A percentile compares a stretch with the other conserved stretches of the same genome.
Conservation (phyloP, 2,329 filamentous ascomycete species). For the Fusarium siculi region DNA sequence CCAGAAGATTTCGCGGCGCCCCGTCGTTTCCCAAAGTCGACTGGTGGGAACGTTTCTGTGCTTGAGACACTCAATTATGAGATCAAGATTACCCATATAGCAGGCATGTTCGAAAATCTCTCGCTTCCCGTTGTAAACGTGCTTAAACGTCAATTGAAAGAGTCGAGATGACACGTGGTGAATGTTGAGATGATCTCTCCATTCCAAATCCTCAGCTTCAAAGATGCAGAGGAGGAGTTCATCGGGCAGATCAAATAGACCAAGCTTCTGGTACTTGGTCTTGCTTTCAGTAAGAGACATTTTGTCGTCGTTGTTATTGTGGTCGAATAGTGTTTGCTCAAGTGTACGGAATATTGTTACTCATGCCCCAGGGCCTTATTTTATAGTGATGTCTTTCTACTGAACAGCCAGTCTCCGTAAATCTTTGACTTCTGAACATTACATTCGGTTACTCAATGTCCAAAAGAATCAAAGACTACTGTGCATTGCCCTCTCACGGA, state of each 20-base stretch:
- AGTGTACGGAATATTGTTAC: background rate
- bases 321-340: background rate
- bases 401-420: background rate
- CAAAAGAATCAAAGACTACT: too few relatives aligned
- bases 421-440: background rate
- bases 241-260: background rate
- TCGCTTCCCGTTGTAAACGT: background rate
- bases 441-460: accelerated
- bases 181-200: background rate
- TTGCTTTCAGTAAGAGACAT: background rate
- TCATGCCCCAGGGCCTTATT: background rate
- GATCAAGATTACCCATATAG: background rate
- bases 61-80: background rate
- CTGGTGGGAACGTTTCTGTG: background rate
- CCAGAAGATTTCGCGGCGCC: too few relatives aligned
- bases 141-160: background rate
- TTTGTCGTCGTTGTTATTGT: background rate
- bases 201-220: background rate
- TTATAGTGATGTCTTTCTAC: background rate
- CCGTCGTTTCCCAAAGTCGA: background rate
- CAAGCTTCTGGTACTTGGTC: accelerated
- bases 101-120: background rate
- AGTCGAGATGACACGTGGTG: background rate
- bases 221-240: background rate
- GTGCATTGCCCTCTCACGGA: background rate